A percentile compares a stretch with the other conserved stretches of the same genome.
Evolutionary conservation across 2,329 filamentous ascomycete species (phyloP).

Genomic region (Madurella mycetomatis): DNA sequence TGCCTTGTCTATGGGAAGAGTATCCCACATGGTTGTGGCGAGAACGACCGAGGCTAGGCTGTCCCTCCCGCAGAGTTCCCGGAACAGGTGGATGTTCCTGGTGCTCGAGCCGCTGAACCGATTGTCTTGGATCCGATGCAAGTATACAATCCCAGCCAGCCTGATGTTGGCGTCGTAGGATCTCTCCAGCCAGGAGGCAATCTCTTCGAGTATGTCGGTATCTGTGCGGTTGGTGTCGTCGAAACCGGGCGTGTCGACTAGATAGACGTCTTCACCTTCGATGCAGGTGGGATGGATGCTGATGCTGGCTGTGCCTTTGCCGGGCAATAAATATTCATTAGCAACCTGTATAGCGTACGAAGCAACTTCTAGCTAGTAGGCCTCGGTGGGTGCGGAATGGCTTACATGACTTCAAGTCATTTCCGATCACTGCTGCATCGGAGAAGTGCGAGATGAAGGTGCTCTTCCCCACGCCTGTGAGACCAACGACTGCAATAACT

Average conservation of each 20-base stretch:
- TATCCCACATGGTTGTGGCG: constrained; percentile 17
- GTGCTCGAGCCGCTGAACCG: constrained; percentile 35
- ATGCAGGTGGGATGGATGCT: neutral
- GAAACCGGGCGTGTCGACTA: neutral
- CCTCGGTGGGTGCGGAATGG: neutral
- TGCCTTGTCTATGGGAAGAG: neutral
- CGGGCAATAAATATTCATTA: neutral
- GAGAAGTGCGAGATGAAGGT: neutral
- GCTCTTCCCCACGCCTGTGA: neutral
- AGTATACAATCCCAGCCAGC: neutral
- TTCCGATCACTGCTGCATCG: neutral
- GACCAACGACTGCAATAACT: neutral
- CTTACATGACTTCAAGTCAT: neutral
- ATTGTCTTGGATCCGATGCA: constrained; percentile 42
- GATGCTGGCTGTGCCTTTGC: neutral
- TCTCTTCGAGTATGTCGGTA: constrained; percentile 40
- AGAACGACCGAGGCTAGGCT: constrained; percentile 5
- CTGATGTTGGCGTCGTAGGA: neutral
- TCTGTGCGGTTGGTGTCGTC: constrained; percentile 30
- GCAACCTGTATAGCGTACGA: neutral
- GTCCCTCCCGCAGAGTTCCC: constrained; percentile 7
- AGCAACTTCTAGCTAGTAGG: too few species aligned
- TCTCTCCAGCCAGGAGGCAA: constrained; percentile 31
- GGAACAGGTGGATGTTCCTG: constrained; percentile 11
- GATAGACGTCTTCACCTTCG: neutral